Base-by-base conservation (phyloP, 2,329 filamentous ascomycete species). In the Epichloe aotearoae region DNA sequence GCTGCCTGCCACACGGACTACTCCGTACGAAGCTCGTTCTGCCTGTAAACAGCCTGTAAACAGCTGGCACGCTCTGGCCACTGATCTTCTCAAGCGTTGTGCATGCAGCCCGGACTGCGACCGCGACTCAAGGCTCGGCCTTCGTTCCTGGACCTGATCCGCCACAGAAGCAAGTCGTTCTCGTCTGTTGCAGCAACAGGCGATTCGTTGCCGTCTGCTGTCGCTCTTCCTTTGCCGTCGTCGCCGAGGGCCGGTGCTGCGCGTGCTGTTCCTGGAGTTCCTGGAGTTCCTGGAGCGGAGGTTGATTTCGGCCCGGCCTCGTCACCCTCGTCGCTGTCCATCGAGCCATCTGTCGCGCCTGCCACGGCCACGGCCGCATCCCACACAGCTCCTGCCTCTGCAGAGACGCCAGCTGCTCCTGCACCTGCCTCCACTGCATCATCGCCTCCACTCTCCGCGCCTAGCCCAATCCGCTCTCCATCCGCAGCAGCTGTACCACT, bases 61-160 rank as follows among this genome's bases (percentile, higher is more conserved):
- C 44, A 37, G 33, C 44, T 23, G 44, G n/a, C 33, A 17, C 8
- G 15, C 30, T 30, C 30, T 30, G 30, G 44, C 44, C 26, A 37
- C 41, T 40, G 20, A 20, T 45, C 15, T 17, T 19, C 30, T 23
- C 39, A 36, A 17, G n/a, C 39, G 30, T 20, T 51, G 59, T 71
- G 69, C 57, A 77, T 77, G 74, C 70, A 73, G 55, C 65, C 75
- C 60, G 75, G 74, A 66, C 66, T 77, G 52, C 68, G 67, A 52
- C 72, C 72, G 49, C 68, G 66, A 54, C 66, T 78, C 57, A 72
- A 68, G 72, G 70, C 73, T 59, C 70, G 74, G 66, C 73, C 71
- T 58, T 77, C 74, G 55, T 64, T 78, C 57, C 69, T 78, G 63
- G 74, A 77, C 54, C 67, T 78, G 53, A 64, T 73, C 56, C 66